These are phyloP conservation scores for Arabis alpina DNA, from an alignment of 345 rosid genomes.

Conservation along the genomic window DNA sequence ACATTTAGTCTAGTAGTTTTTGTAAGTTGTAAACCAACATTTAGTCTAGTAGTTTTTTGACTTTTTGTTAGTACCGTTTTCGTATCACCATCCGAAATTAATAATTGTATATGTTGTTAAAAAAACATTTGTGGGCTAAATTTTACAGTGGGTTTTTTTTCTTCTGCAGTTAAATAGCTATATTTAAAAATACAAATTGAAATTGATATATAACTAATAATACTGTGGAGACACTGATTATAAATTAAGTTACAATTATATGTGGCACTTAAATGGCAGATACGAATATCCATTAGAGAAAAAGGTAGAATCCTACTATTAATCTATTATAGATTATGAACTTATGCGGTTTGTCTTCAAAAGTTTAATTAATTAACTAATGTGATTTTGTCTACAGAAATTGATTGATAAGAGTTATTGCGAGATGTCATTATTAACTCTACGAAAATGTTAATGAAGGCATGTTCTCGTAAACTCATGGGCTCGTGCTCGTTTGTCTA, in stretches of 20 bases:
- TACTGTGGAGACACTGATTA: not conserved
- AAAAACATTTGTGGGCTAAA: not conserved
- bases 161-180: not conserved
- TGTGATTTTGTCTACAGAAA: not conserved
- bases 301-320: not conserved
- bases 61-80: too few species aligned
- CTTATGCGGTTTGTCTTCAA: not conserved
- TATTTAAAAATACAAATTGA: not conserved
- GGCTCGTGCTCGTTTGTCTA: slow-evolving; percentile 35
- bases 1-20: too few species aligned
- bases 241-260: not conserved
- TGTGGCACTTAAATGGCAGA: slow-evolving; percentile 4
- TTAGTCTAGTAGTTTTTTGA: too few species aligned
- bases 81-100: too few species aligned
- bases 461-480: slow-evolving; percentile 37
- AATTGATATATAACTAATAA: not conserved
- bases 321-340: not conserved
- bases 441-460: slow-evolving; percentile 25
- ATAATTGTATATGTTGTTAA: too few species aligned
- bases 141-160: not conserved
- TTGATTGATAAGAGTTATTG: slow-evolving; percentile 31
- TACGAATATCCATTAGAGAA: slow-evolving; percentile 14
- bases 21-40: too few species aligned
- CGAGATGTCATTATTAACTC: slow-evolving; percentile 36
- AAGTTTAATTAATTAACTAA: not conserved